A percentile compares a stretch with the other conserved stretches of the same genome.
phyloP scores from a whole-genome alignment of 805 yeast genomes.

The Yamadazyma endophytica region DNA sequence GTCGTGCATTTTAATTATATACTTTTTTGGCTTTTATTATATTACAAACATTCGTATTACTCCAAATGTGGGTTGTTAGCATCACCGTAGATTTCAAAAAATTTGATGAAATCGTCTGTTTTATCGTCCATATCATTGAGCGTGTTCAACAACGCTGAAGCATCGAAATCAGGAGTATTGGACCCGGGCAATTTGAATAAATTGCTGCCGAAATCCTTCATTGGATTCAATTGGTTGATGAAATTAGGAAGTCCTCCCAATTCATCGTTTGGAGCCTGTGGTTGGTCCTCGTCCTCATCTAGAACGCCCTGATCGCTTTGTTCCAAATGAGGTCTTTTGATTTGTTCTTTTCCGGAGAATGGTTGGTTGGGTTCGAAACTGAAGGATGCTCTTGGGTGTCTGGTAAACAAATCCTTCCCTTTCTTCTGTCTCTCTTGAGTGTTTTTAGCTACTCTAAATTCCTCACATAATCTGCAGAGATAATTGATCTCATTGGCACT shows the following conservation, averaged over 20 bases:
- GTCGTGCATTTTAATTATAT: too few species aligned
- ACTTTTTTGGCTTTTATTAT: too few species aligned
- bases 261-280: neutral
- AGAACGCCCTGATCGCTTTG: neutral
- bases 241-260: neutral
- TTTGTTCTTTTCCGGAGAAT: neutral
- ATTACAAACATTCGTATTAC: neutral
- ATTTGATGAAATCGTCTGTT: slow-evolving; percentile 30
- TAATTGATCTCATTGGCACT: slow-evolving; percentile 31
- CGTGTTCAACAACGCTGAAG: slow-evolving; percentile 3
- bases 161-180: slow-evolving; percentile 1
- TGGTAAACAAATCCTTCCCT: slow-evolving; percentile 5
- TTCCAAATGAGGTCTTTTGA: neutral
- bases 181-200: slow-evolving; percentile 1
- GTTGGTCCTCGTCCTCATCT: neutral
- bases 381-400: slow-evolving; percentile 1
- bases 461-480: slow-evolving; percentile 34
- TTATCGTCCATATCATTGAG: slow-evolving; percentile 12
- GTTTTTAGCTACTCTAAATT: slow-evolving; percentile 34
- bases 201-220: slow-evolving; percentile 3
- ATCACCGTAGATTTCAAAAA: slow-evolving; percentile 34
- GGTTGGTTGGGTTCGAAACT: neutral
- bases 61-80: slow-evolving; percentile 15
- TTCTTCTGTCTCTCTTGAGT: slow-evolving; percentile 14
- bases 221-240: slow-evolving; percentile 1